Percentiles rank a stretch among this genome's conserved stretches.
Evolutionary conservation across 1,284 basidiomycete species (phyloP).

Genomic region (Ganoderma sp.): DNA sequence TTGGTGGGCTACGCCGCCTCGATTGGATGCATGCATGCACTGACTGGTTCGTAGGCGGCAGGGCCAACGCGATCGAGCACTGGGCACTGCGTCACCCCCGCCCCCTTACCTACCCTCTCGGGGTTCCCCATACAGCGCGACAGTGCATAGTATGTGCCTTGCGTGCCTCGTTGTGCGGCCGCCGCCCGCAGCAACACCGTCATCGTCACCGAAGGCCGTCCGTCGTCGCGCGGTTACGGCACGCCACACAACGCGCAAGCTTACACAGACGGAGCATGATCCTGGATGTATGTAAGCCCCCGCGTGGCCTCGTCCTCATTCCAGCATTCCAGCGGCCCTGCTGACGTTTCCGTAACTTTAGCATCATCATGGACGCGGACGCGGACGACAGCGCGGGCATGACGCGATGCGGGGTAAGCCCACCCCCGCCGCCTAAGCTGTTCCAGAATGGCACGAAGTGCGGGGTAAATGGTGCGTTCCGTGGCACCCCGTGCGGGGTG

Average conservation of each 20-base stretch:
- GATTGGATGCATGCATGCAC: background rate
- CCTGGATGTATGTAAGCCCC: background rate
- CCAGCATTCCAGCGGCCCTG: background rate
- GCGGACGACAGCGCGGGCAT: background rate
- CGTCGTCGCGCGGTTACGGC: conserved; percentile 1
- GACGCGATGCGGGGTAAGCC: conserved; percentile 7
- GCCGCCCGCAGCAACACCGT: background rate
- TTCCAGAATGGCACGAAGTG: conserved; percentile 12
- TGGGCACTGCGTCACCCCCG: background rate
- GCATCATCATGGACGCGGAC: too few relatives aligned
- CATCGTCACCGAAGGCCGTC: background rate
- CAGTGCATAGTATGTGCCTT: background rate
- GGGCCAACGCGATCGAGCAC: conserved; percentile 2
- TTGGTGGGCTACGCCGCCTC: background rate
- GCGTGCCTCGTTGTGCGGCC: background rate
- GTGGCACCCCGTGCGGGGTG: background rate
- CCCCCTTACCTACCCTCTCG: background rate
- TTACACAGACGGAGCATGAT: background rate
- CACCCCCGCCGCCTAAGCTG: background rate
- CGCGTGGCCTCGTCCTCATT: background rate
- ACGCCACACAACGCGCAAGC: background rate
- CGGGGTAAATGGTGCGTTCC: conserved; percentile 1
- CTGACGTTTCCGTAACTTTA: background rate
- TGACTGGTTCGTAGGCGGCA: background rate
- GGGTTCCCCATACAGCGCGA: background rate